These are phyloP conservation scores for Yamadazyma aaseri DNA, from an alignment of 1,139 yeast genomes.

Conservation along the genomic window DNA sequence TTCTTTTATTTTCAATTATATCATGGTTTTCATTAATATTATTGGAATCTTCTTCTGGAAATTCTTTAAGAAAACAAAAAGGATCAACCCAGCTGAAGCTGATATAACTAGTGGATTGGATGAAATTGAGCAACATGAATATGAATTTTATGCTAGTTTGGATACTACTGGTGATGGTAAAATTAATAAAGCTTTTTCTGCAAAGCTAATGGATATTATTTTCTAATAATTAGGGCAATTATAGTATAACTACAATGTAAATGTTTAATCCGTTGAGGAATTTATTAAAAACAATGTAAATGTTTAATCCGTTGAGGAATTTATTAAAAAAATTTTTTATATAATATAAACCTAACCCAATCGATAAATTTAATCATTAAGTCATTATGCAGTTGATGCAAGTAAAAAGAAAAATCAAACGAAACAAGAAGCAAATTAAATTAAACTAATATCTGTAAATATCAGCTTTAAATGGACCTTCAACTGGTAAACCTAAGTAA, in stretches of 20 bases:
- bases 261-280: conserved; percentile 60
- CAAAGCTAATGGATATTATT: conserved; percentile 4
- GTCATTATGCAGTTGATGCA: conserved; percentile 53
- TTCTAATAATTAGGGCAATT: conserved; percentile 5
- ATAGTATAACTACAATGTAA: too few species aligned
- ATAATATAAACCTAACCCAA: conserved; percentile 17
- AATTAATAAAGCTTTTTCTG: conserved; percentile 1
- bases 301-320: conserved; percentile 61
- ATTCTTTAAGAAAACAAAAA: conserved; percentile 24
- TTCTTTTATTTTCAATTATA: conserved; percentile 38
- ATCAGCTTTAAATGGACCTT: conserved; percentile 99
- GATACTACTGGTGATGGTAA: conserved; percentile 5
- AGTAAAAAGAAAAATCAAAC: conserved; percentile 21
- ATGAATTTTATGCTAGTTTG: conserved; percentile 16
- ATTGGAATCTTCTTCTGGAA: conserved; percentile 28
- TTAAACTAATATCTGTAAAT: conserved; percentile 85
- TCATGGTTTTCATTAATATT: conserved; percentile 31
- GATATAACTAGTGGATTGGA: conserved; percentile 33
- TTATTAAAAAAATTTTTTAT: conserved; percentile 23
- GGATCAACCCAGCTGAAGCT: conserved; percentile 27
- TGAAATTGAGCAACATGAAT: conserved; percentile 41
- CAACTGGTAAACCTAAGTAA: conserved; percentile 87
- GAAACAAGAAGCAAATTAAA: conserved; percentile 8
- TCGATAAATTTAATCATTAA: conserved; percentile 19
- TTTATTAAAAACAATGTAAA: conserved; percentile 21